These are phyloP conservation scores for Metschnikowia proteae DNA, from an alignment of 805 yeast genomes.

Conservation along the genomic window DNA sequence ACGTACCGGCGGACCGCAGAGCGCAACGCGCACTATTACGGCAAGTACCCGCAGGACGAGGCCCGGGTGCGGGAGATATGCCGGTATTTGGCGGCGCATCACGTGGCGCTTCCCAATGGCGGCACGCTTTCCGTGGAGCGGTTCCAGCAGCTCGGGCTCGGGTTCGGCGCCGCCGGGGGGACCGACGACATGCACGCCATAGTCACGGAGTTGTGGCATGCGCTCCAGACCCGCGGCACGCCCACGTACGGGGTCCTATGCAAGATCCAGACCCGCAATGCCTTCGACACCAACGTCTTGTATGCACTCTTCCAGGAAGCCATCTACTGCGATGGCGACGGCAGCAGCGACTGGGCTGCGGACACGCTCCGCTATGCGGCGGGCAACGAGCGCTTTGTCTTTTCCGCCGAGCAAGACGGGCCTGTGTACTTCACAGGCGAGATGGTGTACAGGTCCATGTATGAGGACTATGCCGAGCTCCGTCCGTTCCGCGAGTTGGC, in stretches of 20 bases:
- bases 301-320: conserved; percentile 59
- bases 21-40: conserved; percentile 46
- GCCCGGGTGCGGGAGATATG: conserved; percentile 35
- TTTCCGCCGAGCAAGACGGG: conserved; percentile 2
- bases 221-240: conserved; percentile 31
- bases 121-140: conserved; percentile 48
- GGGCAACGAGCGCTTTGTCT: conserved; percentile 27
- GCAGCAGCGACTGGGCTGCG: conserved; percentile 47
- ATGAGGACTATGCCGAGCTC: conserved; percentile 45
- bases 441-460: conserved; percentile 52
- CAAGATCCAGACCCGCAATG: conserved; percentile 28
- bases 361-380: conserved; percentile 31
- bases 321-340: conserved; percentile 46
- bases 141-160: conserved; percentile 50
- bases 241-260: conserved; percentile 38
- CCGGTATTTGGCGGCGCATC: conserved; percentile 26
- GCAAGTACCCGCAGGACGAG: conserved; percentile 47
- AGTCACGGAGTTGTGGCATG: conserved; percentile 39
- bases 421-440: conserved; percentile 50
- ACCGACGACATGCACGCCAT: conserved; percentile 45
- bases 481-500: conserved; percentile 40
- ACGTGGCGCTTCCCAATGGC: conserved; percentile 46
- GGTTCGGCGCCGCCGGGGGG: conserved; percentile 51
- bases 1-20: conserved; percentile 46
- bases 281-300: conserved; percentile 52